Conservation (phyloP, 371 early-diverging fungal genomes). For the Rhizopus sp. region DNA sequence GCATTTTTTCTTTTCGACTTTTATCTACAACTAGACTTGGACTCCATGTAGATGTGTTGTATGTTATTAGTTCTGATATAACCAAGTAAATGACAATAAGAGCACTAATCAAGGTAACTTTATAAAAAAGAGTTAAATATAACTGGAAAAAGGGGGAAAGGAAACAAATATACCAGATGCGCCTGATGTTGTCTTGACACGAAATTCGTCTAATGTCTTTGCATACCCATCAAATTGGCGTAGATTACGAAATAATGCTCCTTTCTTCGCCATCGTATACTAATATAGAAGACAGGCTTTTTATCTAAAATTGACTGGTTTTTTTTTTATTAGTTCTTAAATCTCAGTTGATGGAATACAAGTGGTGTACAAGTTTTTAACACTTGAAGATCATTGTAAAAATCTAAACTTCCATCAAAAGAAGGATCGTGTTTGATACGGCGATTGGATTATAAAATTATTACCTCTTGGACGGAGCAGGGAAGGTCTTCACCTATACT, state of each 20-base stretch:
- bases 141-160: no score
- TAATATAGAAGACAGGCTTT: no score
- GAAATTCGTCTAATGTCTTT: slow-evolving; percentile 95
- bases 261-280: slow-evolving; percentile 7
- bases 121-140: neutral
- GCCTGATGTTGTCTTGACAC: slow-evolving; percentile 85
- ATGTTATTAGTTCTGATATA: slow-evolving; percentile 81
- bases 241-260: slow-evolving; percentile 49
- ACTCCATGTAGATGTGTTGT: slow-evolving; percentile 63
- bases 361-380: no score
- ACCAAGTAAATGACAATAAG: slow-evolving; percentile 75
- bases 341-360: no score
- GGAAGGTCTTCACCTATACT: no score
- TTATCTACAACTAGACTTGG: slow-evolving; percentile 87
- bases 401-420: no score
- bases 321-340: no score
- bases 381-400: no score
- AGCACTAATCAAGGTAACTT: slow-evolving; percentile 82
- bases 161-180: slow-evolving; percentile 63
- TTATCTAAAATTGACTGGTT: no score
- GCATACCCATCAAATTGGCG: slow-evolving; percentile 92
- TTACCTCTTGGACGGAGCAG: no score
- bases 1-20: slow-evolving; percentile 85
- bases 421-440: no score
- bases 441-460: no score